These are phyloP conservation scores for Alisma plantagoaquatica DNA, from an alignment of 106 monocot genomes.

Conservation along the genomic window DNA sequence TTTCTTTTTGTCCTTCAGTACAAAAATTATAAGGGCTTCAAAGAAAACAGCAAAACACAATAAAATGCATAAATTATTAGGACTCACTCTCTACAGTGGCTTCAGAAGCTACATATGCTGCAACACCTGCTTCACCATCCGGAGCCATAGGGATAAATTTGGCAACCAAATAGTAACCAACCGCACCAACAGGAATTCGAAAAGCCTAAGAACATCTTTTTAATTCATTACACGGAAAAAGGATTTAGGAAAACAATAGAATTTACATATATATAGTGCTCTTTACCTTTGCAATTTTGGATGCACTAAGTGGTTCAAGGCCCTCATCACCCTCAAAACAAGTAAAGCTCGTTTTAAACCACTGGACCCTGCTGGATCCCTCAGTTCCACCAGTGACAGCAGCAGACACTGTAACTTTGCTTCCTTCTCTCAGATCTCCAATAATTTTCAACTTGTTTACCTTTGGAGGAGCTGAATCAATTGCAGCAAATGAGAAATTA, in stretches of 20 bases:
- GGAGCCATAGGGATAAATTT: slow-evolving; percentile 84
- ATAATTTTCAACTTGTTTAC: slow-evolving; percentile 65
- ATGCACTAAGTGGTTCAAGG: slow-evolving; percentile 72
- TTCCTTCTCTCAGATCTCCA: slow-evolving; percentile 87
- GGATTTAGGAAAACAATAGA: neutral
- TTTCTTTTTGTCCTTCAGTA: too few species aligned
- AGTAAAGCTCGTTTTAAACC: slow-evolving; percentile 64
- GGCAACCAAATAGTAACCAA: slow-evolving; percentile 81
- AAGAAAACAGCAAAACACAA: too few species aligned
- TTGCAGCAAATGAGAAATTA: too few species aligned
- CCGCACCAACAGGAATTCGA: slow-evolving; percentile 77
- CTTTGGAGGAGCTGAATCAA: slow-evolving; percentile 77
- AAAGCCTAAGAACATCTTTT: slow-evolving; percentile 62
- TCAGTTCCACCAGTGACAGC: slow-evolving; percentile 78
- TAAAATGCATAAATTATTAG: too few species aligned
- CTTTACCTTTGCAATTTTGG: slow-evolving; percentile 82
- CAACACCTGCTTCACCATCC: slow-evolving; percentile 92
- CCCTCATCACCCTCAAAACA: slow-evolving; percentile 46
- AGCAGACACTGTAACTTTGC: slow-evolving; percentile 65
- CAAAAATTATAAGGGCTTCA: too few species aligned
- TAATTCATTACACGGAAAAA: neutral
- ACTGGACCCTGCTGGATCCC: slow-evolving; percentile 84
- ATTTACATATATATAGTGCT: neutral
- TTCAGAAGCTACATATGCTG: slow-evolving; percentile 66
- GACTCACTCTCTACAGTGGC: slow-evolving; percentile 88